Percentiles rank a stretch among this genome's conserved stretches.
Conservation (phyloP, 805 yeast species). For the Saccharomycopsis synnaedendra region DNA sequence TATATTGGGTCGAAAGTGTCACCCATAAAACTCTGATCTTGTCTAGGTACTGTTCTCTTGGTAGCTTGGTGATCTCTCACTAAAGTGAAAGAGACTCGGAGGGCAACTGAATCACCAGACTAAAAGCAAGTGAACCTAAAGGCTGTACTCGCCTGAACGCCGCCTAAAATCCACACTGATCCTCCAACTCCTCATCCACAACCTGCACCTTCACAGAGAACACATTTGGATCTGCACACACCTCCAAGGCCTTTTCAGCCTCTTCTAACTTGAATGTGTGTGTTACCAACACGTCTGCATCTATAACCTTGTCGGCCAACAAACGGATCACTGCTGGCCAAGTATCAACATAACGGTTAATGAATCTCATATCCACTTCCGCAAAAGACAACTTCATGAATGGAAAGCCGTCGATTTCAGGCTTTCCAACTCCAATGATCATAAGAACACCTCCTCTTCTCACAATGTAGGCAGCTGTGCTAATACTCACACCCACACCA, state of each 20-base stretch:
- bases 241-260: slow-evolving; percentile 32
- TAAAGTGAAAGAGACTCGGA: no score
- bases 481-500: slow-evolving; percentile 38
- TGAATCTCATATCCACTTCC: slow-evolving; percentile 39
- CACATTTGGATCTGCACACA: slow-evolving; percentile 10
- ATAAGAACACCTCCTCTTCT: slow-evolving; percentile 35
- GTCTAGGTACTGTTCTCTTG: no score
- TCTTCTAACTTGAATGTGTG: slow-evolving; percentile 36
- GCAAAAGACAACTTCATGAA: slow-evolving; percentile 43
- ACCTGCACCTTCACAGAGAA: slow-evolving; percentile 14
- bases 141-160: no score
- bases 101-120: no score
- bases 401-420: slow-evolving; percentile 34
- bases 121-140: no score
- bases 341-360: slow-evolving; percentile 43
- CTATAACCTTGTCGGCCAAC: slow-evolving; percentile 31
- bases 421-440: slow-evolving; percentile 42
- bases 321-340: slow-evolving; percentile 45
- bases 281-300: slow-evolving; percentile 36
- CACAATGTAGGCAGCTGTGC: slow-evolving; percentile 33
- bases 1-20: no score
- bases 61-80: no score
- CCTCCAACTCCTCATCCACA: neutral
- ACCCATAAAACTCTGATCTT: no score
- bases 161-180: no score